These are phyloP conservation scores for Coemansia aciculifera DNA, from an alignment of 192 early-diverging fungal species.

Conservation along the genomic window DNA sequence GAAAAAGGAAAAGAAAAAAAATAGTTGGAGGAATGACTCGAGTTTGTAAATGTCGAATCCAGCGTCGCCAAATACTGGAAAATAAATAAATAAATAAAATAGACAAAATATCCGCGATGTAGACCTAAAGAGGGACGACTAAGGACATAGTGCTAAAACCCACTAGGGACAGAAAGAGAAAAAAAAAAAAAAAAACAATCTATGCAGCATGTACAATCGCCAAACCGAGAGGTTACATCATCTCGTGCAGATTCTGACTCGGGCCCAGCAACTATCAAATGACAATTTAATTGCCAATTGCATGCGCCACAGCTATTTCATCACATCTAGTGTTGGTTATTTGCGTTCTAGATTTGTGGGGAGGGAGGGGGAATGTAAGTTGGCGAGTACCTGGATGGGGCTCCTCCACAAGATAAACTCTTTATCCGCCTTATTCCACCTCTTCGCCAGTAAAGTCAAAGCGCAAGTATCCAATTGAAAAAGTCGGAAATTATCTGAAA, in stretches of 20 bases:
- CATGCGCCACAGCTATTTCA: background rate
- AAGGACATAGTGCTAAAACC: background rate
- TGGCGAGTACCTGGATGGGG: background rate
- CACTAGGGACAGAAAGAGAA: background rate
- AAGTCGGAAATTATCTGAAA: background rate
- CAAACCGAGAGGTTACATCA: background rate
- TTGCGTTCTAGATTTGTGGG: background rate
- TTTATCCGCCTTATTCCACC: background rate
- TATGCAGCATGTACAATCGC: background rate
- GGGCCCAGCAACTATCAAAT: background rate
- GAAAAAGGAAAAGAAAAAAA: background rate
- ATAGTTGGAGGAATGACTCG: background rate
- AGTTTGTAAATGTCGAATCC: background rate
- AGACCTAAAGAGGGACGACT: background rate
- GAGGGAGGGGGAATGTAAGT: background rate
- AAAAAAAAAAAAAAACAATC: background rate
- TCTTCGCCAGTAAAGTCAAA: background rate
- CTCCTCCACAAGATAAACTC: background rate
- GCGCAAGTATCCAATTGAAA: background rate
- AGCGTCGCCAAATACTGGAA: background rate
- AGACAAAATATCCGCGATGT: background rate
- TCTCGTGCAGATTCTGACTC: background rate
- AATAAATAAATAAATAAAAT: background rate
- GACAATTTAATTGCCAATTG: background rate
- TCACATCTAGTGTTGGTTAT: background rate